Evolutionary conservation across 257 asterid genomes (phyloP), one percentile per base, ranked within the genome.

Genomic region (Misopates orontium): DNA sequence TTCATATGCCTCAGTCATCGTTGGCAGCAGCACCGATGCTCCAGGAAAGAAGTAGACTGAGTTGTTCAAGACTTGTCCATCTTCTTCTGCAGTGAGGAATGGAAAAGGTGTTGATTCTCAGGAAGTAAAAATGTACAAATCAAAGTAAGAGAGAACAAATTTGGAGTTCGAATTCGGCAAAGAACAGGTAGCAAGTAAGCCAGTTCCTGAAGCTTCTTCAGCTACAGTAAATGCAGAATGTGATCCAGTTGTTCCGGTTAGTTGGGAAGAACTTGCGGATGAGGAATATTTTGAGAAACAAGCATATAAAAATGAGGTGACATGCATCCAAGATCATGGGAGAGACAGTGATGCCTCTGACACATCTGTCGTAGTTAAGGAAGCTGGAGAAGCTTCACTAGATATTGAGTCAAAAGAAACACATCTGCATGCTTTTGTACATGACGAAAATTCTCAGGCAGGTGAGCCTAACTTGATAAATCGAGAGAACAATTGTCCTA

Each of bases 11-110:
- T 63, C 67, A 12, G 63, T 53, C 10, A 25, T 56, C 5, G 41
- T 36, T 15, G 54, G 67, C 39, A 39, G 40, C 17, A 61, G 40
- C 39, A 51, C 66, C 47, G 47, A 48, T 68, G 44, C 70, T 47
- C 58, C 70, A 2, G 70, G 44, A 51, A 82, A 68, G 71, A 40
- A 73, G 7, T 85, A 93, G 92, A 70, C 25, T 5, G 64, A 39
- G 28, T 39, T 36, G 50, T 59, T 59, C 45, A 59, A 59, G 11
- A 24, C 18, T 0, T 59, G 49, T 10, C 8, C 64, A 18, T 19
- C 50, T 31, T 36, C 64, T 14, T 36, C 55, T 49, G 55, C 55
- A n/a, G 21, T n/a, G 22, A 36, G 1, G 42, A 36, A 36, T 36
- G 55, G 4, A 49, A 23, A 49, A 3, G 62, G 20, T 41, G 19